Evolutionary conservation across 78 protist species (phyloP).

Genomic region (Cavenderia fasciculata): DNA sequence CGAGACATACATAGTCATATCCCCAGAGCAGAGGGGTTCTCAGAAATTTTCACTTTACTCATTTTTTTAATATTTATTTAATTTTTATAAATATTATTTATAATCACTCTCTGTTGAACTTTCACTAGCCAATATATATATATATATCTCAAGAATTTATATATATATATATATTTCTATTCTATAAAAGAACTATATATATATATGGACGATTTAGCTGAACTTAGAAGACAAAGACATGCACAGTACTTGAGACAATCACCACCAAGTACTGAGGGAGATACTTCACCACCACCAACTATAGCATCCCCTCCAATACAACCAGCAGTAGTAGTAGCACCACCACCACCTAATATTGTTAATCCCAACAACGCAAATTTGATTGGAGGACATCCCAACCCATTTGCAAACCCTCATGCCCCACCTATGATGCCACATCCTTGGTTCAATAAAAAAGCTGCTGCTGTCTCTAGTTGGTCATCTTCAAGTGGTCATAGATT

Average conservation of each 20-base stretch:
- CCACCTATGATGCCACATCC: not conserved
- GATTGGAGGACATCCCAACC: not conserved
- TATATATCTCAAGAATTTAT: no score
- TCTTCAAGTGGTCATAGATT: constrained; percentile 1
- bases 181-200: not conserved
- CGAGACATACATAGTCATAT: no score
- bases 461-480: not conserved
- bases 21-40: no score
- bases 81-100: no score
- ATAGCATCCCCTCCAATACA: not conserved
- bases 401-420: not conserved
- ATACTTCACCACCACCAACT: not conserved
- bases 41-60: no score
- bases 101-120: no score
- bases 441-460: not conserved
- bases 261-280: not conserved
- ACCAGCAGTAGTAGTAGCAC: not conserved
- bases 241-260: constrained; percentile 10
- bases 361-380: not conserved
- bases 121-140: no score
- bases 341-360: not conserved
- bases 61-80: no score
- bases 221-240: constrained; percentile 36
- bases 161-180: not conserved
- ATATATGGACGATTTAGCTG: constrained; percentile 29